Conservation (phyloP, 1,284 basidiomycete species). For the Rhodotorula sp. region DNA sequence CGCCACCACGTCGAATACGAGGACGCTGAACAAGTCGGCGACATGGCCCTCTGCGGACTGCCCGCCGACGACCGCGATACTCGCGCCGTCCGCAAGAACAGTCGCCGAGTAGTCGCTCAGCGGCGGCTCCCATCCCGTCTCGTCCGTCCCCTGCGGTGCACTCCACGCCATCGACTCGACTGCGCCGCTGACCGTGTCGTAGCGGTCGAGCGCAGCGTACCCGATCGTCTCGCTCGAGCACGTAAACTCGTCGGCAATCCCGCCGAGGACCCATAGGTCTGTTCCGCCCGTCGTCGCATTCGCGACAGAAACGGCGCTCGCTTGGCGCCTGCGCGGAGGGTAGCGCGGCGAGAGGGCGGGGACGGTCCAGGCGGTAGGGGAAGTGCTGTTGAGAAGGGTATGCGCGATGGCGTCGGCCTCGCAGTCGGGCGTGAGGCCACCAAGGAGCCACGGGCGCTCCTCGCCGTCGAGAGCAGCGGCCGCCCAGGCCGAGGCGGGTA, state of each 20-base stretch:
- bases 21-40: slow-evolving; percentile 39
- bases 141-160: not conserved
- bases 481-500: slow-evolving; percentile 44
- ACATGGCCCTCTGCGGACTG: slow-evolving; percentile 44
- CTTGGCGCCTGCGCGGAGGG: slow-evolving; percentile 35
- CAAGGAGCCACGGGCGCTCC: slow-evolving; percentile 42
- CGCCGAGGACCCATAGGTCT: slow-evolving; percentile 42
- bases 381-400: slow-evolving; percentile 5
- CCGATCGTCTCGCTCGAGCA: slow-evolving; percentile 41
- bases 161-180: slow-evolving; percentile 35
- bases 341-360: slow-evolving; percentile 2
- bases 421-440: slow-evolving; percentile 46
- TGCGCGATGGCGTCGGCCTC: slow-evolving; percentile 21
- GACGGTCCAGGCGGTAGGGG: slow-evolving; percentile 5
- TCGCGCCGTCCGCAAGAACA: slow-evolving; percentile 16
- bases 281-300: slow-evolving; percentile 23
- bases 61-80: slow-evolving; percentile 48
- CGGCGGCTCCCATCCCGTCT: slow-evolving; percentile 32
- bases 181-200: slow-evolving; percentile 8
- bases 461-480: slow-evolving; percentile 30
- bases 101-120: slow-evolving; percentile 46
- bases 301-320: slow-evolving; percentile 13
- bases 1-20: slow-evolving; percentile 45
- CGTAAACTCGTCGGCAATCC: slow-evolving; percentile 43
- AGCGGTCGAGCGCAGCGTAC: slow-evolving; percentile 45